These are phyloP conservation scores for Fusarium stilboides DNA, from an alignment of 2,329 filamentous ascomycete genomes.

Conservation along the genomic window DNA sequence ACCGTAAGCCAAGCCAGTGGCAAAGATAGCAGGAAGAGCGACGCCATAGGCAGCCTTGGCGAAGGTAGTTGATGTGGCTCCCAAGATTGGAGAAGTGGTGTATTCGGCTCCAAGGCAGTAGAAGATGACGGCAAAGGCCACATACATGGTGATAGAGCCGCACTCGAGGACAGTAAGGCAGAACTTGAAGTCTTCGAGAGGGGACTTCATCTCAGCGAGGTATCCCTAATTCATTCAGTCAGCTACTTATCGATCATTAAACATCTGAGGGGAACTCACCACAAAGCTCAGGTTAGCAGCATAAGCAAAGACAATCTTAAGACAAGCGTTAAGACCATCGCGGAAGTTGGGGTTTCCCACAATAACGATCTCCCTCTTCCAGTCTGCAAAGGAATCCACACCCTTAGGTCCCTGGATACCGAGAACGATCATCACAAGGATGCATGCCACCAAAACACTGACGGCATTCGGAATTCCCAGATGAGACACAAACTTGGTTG, in stretches of 20 bases:
- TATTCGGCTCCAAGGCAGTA: constrained; percentile 47
- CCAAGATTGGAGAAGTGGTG: constrained; percentile 43
- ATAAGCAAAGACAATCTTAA: constrained; percentile 39
- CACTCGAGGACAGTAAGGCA: constrained; percentile 38
- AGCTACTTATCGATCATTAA: not conserved
- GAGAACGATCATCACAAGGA: constrained; percentile 42
- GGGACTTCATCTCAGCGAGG: constrained; percentile 46
- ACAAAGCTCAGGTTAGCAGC: constrained; percentile 46
- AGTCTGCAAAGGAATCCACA: constrained; percentile 18
- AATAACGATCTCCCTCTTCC: constrained; percentile 24
- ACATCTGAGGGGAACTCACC: constrained; percentile 14
- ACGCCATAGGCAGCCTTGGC: constrained; percentile 48
- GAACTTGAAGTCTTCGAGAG: constrained; percentile 44
- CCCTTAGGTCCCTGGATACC: constrained; percentile 22
- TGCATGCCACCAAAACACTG: constrained; percentile 31
- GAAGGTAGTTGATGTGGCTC: constrained; percentile 34
- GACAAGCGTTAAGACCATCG: constrained; percentile 21
- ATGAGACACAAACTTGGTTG: constrained; percentile 34
- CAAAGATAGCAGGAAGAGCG: constrained; percentile 43
- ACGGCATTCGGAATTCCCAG: constrained; percentile 38
- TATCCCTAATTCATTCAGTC: constrained; percentile 6
- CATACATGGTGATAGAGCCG: constrained; percentile 43
- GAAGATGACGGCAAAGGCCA: constrained; percentile 43
- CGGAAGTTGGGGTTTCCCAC: constrained; percentile 27
- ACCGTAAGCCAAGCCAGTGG: constrained; percentile 45